Conservation (phyloP, 345 rosid genomes). For the Melaleuca quinquenervia region DNA sequence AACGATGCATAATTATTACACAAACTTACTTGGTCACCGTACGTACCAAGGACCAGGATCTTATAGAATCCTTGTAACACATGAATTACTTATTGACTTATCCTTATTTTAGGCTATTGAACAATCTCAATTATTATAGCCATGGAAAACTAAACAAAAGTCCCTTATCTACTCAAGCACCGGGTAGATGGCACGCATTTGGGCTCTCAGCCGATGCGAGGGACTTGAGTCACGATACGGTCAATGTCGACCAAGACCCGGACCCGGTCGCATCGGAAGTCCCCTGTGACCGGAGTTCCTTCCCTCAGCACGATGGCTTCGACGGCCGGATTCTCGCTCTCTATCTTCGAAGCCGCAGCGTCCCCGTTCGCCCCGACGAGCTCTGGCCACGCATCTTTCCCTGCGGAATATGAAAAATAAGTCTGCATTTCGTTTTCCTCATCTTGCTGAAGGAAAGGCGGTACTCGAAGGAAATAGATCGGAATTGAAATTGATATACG, state of each 20-base stretch:
- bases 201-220: neutral
- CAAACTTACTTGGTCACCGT: neutral
- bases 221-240: neutral
- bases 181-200: neutral
- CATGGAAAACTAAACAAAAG: neutral
- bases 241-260: slow-evolving; percentile 14
- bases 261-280: neutral
- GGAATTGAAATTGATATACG: too few species aligned
- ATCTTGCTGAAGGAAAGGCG: too few species aligned
- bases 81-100: neutral
- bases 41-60: neutral
- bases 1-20: too few species aligned
- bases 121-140: neutral
- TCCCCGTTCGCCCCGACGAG: slow-evolving; percentile 9
- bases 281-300: neutral
- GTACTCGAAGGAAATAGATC: too few species aligned
- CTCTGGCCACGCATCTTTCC: slow-evolving; percentile 20
- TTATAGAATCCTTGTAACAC: neutral
- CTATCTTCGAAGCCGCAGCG: slow-evolving; percentile 3
- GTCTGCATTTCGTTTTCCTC: too few species aligned
- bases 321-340: slow-evolving; percentile 12
- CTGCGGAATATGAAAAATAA: neutral
- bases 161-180: neutral
- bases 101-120: neutral
- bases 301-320: slow-evolving; percentile 8